These are phyloP conservation scores for Dovyalis caffra DNA, from an alignment of 345 rosid genomes.

Conservation along the genomic window DNA sequence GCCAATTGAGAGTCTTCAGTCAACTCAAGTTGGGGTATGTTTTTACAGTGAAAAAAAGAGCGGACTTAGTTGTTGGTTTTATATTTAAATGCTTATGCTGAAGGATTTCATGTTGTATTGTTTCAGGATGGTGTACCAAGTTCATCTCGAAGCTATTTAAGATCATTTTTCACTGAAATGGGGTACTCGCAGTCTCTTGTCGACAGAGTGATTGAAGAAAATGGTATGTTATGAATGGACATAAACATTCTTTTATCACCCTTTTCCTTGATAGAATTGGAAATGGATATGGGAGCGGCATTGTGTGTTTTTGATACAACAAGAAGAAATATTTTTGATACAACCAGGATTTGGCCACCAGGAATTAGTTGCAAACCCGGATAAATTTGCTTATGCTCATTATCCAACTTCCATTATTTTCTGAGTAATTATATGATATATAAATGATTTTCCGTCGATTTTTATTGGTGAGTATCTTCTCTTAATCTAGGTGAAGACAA, in stretches of 20 bases:
- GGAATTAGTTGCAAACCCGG: not conserved
- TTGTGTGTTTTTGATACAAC: not conserved
- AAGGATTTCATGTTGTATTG: not conserved
- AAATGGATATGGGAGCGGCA: too few relatives aligned
- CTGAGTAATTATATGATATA: conserved; percentile 4
- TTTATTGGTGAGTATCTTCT: conserved; percentile 20
- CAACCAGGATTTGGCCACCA: not conserved
- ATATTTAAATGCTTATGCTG: too few relatives aligned
- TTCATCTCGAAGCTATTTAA: conserved; percentile 66
- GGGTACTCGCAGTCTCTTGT: conserved; percentile 70
- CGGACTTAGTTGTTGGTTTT: too few relatives aligned
- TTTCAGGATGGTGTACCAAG: conserved; percentile 70
- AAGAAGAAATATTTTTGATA: not conserved
- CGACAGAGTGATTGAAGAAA: conserved; percentile 66
- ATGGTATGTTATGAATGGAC: conserved; percentile 45
- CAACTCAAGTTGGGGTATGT: conserved; percentile 48
- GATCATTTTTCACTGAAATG: conserved; percentile 71
- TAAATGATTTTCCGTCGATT: conserved; percentile 8
- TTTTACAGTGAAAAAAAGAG: not conserved
- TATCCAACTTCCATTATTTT: not conserved
- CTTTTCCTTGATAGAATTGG: not conserved
- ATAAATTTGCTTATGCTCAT: not conserved
- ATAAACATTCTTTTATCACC: not conserved
- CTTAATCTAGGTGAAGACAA: conserved; percentile 60
- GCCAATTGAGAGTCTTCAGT: conserved; percentile 33